These are phyloP conservation scores for Epichloe festucae DNA, from an alignment of 2,329 filamentous ascomycete genomes.

Conservation along the genomic window DNA sequence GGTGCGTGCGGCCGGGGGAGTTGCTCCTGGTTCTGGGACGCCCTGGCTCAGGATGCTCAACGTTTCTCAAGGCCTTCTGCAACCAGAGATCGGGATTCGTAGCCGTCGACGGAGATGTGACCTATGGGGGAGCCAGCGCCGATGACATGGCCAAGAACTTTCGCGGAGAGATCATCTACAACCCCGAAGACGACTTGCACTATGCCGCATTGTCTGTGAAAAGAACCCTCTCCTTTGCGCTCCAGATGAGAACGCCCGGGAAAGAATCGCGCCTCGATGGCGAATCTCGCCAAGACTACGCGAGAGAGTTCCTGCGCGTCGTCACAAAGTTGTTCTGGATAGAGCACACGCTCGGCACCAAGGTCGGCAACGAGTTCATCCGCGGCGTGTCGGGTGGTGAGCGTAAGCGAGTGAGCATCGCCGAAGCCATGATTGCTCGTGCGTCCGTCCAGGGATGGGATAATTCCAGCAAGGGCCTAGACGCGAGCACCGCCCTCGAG, in stretches of 20 bases:
- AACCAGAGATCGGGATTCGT: slow-evolving; percentile 56
- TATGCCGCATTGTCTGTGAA: slow-evolving; percentile 57
- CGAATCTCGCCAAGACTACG: slow-evolving; percentile 42
- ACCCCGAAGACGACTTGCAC: slow-evolving; percentile 57
- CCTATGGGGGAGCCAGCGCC: slow-evolving; percentile 41
- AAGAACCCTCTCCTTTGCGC: slow-evolving; percentile 53
- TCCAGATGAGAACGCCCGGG: slow-evolving; percentile 48
- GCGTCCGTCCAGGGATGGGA: slow-evolving; percentile 60
- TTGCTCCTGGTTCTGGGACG: slow-evolving; percentile 56
- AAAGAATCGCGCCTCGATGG: slow-evolving; percentile 38
- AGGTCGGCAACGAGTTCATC: slow-evolving; percentile 57
- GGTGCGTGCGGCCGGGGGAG: slow-evolving; percentile 60
- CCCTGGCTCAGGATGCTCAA: slow-evolving; percentile 57
- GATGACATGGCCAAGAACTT: slow-evolving; percentile 37
- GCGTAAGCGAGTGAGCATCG: slow-evolving; percentile 63
- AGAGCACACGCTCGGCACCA: slow-evolving; percentile 54
- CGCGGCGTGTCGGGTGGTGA: slow-evolving; percentile 50
- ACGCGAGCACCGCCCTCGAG: slow-evolving; percentile 60
- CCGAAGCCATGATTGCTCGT: slow-evolving; percentile 48
- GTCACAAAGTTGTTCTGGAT: slow-evolving; percentile 62
- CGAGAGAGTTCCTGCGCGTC: slow-evolving; percentile 41
- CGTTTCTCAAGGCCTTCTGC: slow-evolving; percentile 57
- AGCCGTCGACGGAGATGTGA: slow-evolving; percentile 49
- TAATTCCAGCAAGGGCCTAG: slow-evolving; percentile 59
- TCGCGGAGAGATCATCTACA: slow-evolving; percentile 51